These are phyloP conservation scores for Syzygium aromaticum DNA, from an alignment of 345 rosid species.

Conservation along the genomic window DNA sequence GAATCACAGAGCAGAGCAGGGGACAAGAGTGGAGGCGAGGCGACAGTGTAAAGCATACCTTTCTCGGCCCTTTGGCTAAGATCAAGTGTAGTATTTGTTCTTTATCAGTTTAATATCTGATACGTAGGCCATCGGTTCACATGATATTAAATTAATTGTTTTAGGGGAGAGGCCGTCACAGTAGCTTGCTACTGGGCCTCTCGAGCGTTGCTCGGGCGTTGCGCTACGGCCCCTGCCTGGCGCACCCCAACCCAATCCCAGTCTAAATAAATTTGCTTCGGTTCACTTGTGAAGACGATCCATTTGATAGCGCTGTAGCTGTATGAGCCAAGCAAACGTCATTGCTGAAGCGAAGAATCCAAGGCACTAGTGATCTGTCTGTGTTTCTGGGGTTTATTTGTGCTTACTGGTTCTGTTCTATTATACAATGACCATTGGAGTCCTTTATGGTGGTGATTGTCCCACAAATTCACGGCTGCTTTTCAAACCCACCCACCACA, in stretches of 20 bases:
- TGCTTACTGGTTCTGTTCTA: no score
- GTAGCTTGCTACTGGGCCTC: background rate
- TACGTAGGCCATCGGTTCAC: slow-evolving; percentile 15
- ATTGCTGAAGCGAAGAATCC: no score
- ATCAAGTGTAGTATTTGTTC: slow-evolving; percentile 47
- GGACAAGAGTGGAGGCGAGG: background rate
- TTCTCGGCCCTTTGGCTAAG: slow-evolving; percentile 59
- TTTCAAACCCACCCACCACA: no score
- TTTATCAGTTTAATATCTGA: slow-evolving; percentile 50
- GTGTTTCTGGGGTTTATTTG: no score
- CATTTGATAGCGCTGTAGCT: no score
- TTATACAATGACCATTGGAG: no score
- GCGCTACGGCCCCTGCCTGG: no score
- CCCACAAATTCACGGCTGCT: background rate
- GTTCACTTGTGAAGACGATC: no score
- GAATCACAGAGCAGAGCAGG: background rate
- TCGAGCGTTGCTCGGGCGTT: background rate
- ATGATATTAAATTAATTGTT: slow-evolving; percentile 18
- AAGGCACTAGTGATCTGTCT: background rate
- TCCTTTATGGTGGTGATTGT: no score
- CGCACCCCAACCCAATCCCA: no score
- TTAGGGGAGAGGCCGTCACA: background rate
- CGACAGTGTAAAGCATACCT: background rate
- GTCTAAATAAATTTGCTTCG: no score
- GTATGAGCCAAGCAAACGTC: no score